Conservation (phyloP, 2,329 filamentous ascomycete species). For the Chrysoporthe puriensis region DNA sequence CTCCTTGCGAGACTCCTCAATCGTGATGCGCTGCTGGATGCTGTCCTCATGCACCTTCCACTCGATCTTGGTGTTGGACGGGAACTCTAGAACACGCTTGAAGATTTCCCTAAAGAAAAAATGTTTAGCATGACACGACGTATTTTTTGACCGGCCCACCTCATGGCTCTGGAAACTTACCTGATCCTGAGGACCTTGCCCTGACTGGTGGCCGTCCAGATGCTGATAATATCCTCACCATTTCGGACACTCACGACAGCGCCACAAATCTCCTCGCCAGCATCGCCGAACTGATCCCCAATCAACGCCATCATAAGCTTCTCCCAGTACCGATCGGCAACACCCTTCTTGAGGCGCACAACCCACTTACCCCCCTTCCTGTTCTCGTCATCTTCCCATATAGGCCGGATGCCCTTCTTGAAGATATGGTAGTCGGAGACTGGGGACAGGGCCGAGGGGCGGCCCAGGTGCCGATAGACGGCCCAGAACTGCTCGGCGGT, state of each 20-base stretch:
- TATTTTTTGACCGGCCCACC: no score
- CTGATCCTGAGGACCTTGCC: conserved; percentile 95
- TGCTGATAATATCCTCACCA: conserved; percentile 94
- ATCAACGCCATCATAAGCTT: conserved; percentile 87
- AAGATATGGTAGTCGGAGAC: conserved; percentile 99
- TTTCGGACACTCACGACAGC: conserved; percentile 92
- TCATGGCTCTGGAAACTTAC: conserved; percentile 52
- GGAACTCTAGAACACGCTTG: conserved; percentile 86
- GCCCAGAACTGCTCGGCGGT: conserved; percentile 91
- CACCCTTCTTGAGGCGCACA: conserved; percentile 93
- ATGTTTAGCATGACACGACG: background rate
- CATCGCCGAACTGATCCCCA: conserved; percentile 92
- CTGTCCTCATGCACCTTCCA: conserved; percentile 97
- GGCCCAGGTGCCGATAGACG: conserved; percentile 86
- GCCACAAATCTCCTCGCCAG: conserved; percentile 91
- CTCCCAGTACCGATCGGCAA: conserved; percentile 97
- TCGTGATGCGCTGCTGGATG: conserved; percentile 87
- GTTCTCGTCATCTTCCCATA: conserved; percentile 99
- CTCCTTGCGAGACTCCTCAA: conserved; percentile 89
- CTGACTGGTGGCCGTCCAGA: conserved; percentile 95
- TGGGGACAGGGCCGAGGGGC: conserved; percentile 82
- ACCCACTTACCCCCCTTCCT: conserved; percentile 98
- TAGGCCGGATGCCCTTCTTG: conserved; percentile 92
- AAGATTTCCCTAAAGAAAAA: conserved; percentile 74
- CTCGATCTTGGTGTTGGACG: conserved; percentile 84